Evolutionary conservation across 2,329 filamentous ascomycete genomes (phyloP).

Genomic region (Colletotrichum chrysophilum): DNA sequence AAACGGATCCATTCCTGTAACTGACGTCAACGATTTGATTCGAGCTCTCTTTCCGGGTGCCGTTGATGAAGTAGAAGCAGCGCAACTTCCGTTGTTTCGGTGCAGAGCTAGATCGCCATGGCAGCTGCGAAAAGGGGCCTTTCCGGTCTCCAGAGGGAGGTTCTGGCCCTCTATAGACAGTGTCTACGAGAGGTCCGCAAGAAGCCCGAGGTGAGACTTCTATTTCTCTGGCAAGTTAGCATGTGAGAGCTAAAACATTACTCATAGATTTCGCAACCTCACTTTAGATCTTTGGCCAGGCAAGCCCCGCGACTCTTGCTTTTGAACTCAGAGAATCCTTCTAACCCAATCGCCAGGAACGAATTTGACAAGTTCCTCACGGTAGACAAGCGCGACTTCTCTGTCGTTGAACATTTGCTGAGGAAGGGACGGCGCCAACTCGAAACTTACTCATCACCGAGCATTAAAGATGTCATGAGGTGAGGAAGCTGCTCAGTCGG

Average conservation of each 20-base stretch:
- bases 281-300: conserved; percentile 71
- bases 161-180: conserved; percentile 82
- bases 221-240: background rate
- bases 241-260: background rate
- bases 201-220: conserved; percentile 71
- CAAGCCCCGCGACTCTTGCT: conserved; percentile 36
- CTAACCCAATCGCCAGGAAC: conserved; percentile 47
- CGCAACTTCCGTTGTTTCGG: background rate
- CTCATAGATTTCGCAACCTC: conserved; percentile 57
- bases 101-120: conserved; percentile 1
- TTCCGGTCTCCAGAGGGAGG: conserved; percentile 90
- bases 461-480: conserved; percentile 76
- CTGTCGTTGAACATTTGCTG: conserved; percentile 82
- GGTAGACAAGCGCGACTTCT: conserved; percentile 84
- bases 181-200: conserved; percentile 82
- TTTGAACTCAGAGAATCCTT: background rate
- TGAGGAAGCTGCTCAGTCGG: conserved; percentile 10
- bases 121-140: conserved; percentile 44
- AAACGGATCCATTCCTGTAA: background rate
- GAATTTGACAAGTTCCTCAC: conserved; percentile 77
- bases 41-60: background rate
- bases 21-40: conserved; percentile 15
- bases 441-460: conserved; percentile 79
- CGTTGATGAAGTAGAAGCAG: background rate
- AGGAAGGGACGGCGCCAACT: conserved; percentile 83